phyloP scores from a whole-genome alignment of 1,139 yeast species.

The Geotrichum klebahnii region DNA sequence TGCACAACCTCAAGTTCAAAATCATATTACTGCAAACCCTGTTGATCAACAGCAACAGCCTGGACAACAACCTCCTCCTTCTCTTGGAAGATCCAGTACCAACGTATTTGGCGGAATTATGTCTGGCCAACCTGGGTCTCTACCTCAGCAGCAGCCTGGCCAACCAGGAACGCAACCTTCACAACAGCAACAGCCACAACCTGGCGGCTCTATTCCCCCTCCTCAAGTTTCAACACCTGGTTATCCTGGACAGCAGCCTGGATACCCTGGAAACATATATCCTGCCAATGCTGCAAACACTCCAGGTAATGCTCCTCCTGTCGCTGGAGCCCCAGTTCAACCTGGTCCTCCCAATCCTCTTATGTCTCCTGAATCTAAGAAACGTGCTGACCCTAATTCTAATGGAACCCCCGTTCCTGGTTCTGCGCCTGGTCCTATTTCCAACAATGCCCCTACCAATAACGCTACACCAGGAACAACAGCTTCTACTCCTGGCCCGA shows the following conservation, averaged over 20 bases:
- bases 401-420: no score
- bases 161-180: no score
- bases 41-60: conserved; percentile 16
- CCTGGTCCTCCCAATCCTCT: conserved; percentile 19
- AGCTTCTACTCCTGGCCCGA: conserved; percentile 22
- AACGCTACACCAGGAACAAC: conserved; percentile 23
- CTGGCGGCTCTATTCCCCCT: no score
- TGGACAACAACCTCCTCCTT: conserved; percentile 29
- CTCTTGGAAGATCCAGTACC: conserved; percentile 34
- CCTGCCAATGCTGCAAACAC: conserved; percentile 21
- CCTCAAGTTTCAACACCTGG: conserved; percentile 21
- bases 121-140: conserved; percentile 33
- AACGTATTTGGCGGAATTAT: conserved; percentile 38
- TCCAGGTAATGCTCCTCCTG: conserved; percentile 20
- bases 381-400: conserved; percentile 24
- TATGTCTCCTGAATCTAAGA: conserved; percentile 24
- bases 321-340: no score
- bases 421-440: conserved; percentile 29
- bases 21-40: no score
- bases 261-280: background rate
- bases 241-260: conserved; percentile 3
- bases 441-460: conserved; percentile 20
- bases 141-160: conserved; percentile 22
- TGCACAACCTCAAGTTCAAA: conserved; percentile 28
- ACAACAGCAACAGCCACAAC: no score